These are phyloP conservation scores for Myxozyma neglecta DNA, from an alignment of 805 yeast species.

Conservation along the genomic window DNA sequence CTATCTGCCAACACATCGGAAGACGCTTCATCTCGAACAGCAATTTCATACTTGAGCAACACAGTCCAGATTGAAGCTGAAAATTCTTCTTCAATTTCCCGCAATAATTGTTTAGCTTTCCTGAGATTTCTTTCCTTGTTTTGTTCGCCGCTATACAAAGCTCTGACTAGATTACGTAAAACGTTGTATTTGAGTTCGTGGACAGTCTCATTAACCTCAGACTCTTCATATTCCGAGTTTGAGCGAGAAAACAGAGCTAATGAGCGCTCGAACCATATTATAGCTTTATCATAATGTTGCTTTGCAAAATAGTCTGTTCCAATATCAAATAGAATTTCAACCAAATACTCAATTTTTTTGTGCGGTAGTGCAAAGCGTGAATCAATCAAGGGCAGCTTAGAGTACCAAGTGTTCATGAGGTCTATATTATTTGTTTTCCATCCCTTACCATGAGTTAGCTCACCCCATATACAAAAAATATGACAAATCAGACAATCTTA, in stretches of 20 bases:
- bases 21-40: conserved; percentile 2
- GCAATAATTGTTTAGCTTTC: conserved; percentile 14
- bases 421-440: conserved; percentile 15
- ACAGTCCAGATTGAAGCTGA: conserved; percentile 19
- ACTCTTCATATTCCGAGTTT: not conserved
- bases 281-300: conserved; percentile 3
- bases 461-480: not conserved
- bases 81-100: conserved; percentile 17
- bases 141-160: conserved; percentile 1
- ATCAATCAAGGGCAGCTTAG: conserved; percentile 5
- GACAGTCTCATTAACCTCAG: not conserved
- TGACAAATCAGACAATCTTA: not conserved
- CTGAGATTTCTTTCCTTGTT: not conserved
- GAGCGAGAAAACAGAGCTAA: conserved; percentile 2
- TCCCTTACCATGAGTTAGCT: not conserved
- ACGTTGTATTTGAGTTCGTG: conserved; percentile 12
- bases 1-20: conserved; percentile 14
- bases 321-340: conserved; percentile 14
- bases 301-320: conserved; percentile 9
- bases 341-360: conserved; percentile 13
- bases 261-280: conserved; percentile 13
- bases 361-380: not conserved
- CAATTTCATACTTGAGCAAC: conserved; percentile 13
- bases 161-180: conserved; percentile 12
- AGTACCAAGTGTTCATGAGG: conserved; percentile 18